Conservation (phyloP, 495 filamentous ascomycete genomes). For the Penicillium turbatum region DNA sequence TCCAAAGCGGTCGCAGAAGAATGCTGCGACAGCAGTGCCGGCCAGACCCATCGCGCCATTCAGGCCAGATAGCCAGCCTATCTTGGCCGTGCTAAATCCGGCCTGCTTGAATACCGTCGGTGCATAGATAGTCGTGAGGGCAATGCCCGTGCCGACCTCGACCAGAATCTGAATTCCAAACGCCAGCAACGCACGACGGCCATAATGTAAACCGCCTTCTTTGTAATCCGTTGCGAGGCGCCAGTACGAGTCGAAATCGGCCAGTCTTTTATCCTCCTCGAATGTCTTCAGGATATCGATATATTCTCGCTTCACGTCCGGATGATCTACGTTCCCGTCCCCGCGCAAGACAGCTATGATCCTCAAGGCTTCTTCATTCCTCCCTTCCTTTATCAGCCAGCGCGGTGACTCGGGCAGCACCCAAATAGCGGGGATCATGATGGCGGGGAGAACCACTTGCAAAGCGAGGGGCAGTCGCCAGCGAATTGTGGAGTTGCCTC, state of each 20-base stretch:
- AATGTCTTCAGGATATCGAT: too few species aligned
- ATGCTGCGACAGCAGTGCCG: constrained; percentile 48
- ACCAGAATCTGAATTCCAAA: constrained; percentile 32
- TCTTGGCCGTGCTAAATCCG: constrained; percentile 17
- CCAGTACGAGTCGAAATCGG: constrained; percentile 28
- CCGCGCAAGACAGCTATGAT: constrained; percentile 52
- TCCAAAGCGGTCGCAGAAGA: constrained; percentile 55
- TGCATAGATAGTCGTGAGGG: constrained; percentile 23
- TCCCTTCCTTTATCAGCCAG: constrained; percentile 35
- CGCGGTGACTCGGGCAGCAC: constrained; percentile 42
- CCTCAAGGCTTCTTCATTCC: constrained; percentile 41
- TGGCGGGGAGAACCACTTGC: constrained; percentile 47
- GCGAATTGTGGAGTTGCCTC: constrained; percentile 36
- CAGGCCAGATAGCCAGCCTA: constrained; percentile 46
- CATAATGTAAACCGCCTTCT: constrained; percentile 26
- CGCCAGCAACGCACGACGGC: constrained; percentile 29
- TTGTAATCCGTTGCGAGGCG: too few species aligned
- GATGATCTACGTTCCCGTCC: constrained; percentile 18
- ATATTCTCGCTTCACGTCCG: constrained; percentile 28
- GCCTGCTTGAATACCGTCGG: constrained; percentile 15
- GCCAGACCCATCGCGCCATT: constrained; percentile 53
- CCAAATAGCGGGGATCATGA: constrained; percentile 39
- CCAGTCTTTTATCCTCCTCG: constrained; percentile 12
- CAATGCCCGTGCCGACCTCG: constrained; percentile 30
- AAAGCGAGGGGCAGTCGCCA: constrained; percentile 54